phyloP scores from a whole-genome alignment of 768 basidiomycete species.

The Mycena albidolilacea region DNA sequence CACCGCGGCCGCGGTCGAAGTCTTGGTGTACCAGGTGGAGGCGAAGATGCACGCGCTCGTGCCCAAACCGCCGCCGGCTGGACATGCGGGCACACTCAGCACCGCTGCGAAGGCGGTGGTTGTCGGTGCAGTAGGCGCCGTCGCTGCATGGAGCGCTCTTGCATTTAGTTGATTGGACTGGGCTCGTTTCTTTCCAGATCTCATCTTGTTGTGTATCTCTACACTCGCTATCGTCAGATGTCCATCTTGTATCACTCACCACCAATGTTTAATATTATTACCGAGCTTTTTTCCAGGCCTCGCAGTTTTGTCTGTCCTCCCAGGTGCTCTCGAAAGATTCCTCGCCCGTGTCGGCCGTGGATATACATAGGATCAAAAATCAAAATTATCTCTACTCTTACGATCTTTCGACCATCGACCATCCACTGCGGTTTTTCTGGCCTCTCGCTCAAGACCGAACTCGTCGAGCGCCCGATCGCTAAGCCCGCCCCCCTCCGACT shows the following conservation, averaged over 20 bases:
- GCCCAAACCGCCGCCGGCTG: constrained; percentile 5
- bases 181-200: background rate
- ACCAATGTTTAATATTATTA: background rate
- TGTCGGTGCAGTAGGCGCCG: constrained; percentile 33
- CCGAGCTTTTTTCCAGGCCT: no score
- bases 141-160: constrained; percentile 30
- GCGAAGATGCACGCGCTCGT: constrained; percentile 41
- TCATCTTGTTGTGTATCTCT: constrained; percentile 33
- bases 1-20: constrained; percentile 31
- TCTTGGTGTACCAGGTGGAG: constrained; percentile 36
- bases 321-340: no score
- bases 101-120: constrained; percentile 21
- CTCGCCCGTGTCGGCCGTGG: no score
- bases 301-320: no score
- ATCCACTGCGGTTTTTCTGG: no score
- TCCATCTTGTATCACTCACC: constrained; percentile 5
- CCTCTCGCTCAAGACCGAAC: no score
- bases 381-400: no score
- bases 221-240: constrained; percentile 9
- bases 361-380: no score
- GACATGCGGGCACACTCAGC: background rate
- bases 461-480: no score
- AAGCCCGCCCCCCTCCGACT: no score
- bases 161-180: constrained; percentile 27
- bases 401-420: no score